Percentiles rank a stretch among this genome's conserved stretches.
Evolutionary conservation across 2,329 filamentous ascomycete species (phyloP).

Genomic region (Ascochyta koolunga): DNA sequence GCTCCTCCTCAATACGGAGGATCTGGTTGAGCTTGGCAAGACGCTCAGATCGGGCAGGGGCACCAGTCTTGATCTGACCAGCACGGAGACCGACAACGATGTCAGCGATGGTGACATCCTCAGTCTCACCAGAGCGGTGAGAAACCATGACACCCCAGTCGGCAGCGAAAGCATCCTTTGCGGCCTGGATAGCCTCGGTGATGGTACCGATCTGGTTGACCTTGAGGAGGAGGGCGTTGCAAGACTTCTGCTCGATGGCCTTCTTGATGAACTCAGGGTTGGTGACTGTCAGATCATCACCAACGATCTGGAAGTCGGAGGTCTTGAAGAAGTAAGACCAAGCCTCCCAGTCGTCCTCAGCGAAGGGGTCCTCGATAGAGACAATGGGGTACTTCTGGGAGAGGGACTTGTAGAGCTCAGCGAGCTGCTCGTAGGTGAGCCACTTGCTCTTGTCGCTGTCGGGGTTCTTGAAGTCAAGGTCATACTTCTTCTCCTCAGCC

Average conservation of each 20-base stretch:
- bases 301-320: slow-evolving; percentile 97
- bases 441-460: slow-evolving; percentile 95
- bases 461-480: slow-evolving; percentile 99
- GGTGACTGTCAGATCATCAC: slow-evolving; percentile 98
- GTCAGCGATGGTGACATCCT: slow-evolving; percentile 99
- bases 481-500: slow-evolving; percentile 94
- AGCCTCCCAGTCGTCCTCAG: slow-evolving; percentile 99
- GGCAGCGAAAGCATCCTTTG: slow-evolving; percentile 94
- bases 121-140: slow-evolving; percentile 98
- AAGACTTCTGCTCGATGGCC: slow-evolving; percentile 98
- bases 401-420: slow-evolving; percentile 85
- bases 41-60: slow-evolving; percentile 91
- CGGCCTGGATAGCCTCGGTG: slow-evolving; percentile 97
- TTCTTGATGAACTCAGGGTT: slow-evolving; percentile 99
- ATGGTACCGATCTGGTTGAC: slow-evolving; percentile 99
- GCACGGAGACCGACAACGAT: slow-evolving; percentile 95
- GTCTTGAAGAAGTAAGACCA: slow-evolving; percentile 99
- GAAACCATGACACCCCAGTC: slow-evolving; percentile 99
- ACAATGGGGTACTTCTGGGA: slow-evolving; percentile 97
- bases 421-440: slow-evolving; percentile 98
- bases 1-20: slow-evolving; percentile 98
- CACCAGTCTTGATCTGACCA: slow-evolving; percentile 76
- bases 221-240: slow-evolving; percentile 98
- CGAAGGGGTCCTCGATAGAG: slow-evolving; percentile 98
- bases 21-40: slow-evolving; percentile 99